Base-by-base conservation (phyloP, 1,284 basidiomycete genomes). In the Athelia psychrophila region DNA sequence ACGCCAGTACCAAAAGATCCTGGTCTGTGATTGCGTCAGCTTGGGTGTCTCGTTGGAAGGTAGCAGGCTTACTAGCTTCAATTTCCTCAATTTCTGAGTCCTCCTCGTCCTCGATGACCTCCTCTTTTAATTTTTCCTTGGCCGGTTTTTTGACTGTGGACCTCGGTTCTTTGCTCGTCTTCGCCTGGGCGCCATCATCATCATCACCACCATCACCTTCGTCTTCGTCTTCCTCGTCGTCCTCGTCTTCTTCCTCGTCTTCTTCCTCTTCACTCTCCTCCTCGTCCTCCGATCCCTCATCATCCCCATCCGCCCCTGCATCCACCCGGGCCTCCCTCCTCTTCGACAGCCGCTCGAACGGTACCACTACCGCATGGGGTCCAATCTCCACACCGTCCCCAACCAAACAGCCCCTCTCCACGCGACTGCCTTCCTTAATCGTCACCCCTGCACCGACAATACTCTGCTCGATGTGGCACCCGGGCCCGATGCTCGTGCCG, bases 381-480 rank as follows among this genome's bases (percentile, higher is more conserved):
- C 91, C 91, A 16, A 98, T 73, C 33, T 78, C 75, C 3, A 95
- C 94, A 16, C 81, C 86, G 60, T 94, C 87, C 0, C 84, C 92
- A 42, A 98, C 76, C 51, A 94, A 72, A 62, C 87, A 91, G 16
- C 93, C 91, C 35, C 75, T 74, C 42, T 78, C 77, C 20, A 95
- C 67, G 9, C 67, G 72, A 52, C 79, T 81, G 27, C 81, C 81
- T 47, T 87, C 85, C 50, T 83, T 84, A 45, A 98, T 79, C 40
- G 69, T 74, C 30, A 91, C 94, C 6, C 83, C 82, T 40, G 84
- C 75, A 9, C 92, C 95, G 24, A 98, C 71, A 54, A 94, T 91
- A 57, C 91, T 90, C 58, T 84, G 77, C 57, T 87, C 81, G 45
- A 98, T 75, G 32, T 80, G 72, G 63, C 88, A 92, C 47, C 84